phyloP scores from a whole-genome alignment of 805 yeast species.

The Candida methanosorbosa region DNA sequence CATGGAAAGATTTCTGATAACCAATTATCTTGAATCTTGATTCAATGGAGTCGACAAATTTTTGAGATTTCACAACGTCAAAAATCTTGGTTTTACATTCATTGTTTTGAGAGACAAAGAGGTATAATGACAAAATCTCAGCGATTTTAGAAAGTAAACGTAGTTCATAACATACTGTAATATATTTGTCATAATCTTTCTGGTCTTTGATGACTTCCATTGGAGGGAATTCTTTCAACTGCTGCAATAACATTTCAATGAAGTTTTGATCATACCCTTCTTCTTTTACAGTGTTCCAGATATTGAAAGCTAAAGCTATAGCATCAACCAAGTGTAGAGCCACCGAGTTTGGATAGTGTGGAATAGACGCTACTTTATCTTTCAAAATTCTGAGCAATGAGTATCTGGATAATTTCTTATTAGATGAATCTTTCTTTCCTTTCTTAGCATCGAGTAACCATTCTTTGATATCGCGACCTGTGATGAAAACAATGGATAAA shows the following conservation, averaged over 20 bases:
- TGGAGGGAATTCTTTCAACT: constrained; percentile 15
- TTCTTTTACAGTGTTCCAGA: constrained; percentile 63
- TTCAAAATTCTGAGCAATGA: constrained; percentile 53
- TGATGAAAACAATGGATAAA: constrained; percentile 57
- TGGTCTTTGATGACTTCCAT: constrained; percentile 6
- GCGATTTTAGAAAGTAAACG: constrained; percentile 59
- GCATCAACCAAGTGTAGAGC: constrained; percentile 65
- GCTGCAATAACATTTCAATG: constrained; percentile 30
- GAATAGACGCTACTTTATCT: constrained; percentile 41
- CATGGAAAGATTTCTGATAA: constrained; percentile 10
- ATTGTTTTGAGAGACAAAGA: constrained; percentile 48
- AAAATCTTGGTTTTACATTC: constrained; percentile 31
- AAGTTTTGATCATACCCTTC: constrained; percentile 41
- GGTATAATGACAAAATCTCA: constrained; percentile 64
- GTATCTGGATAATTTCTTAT: constrained; percentile 2
- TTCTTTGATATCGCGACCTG: constrained; percentile 41
- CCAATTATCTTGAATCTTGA: constrained; percentile 26
- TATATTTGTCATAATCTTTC: constrained; percentile 12
- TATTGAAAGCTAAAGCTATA: constrained; percentile 62
- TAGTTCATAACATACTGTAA: constrained; percentile 42
- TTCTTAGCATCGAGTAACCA: constrained; percentile 13
- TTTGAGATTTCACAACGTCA: constrained; percentile 10
- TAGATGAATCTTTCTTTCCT: constrained; percentile 4
- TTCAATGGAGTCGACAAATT: constrained; percentile 28
- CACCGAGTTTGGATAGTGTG: constrained; percentile 51